Base-by-base conservation (phyloP, 345 rosid species). In the Viola odorata region DNA sequence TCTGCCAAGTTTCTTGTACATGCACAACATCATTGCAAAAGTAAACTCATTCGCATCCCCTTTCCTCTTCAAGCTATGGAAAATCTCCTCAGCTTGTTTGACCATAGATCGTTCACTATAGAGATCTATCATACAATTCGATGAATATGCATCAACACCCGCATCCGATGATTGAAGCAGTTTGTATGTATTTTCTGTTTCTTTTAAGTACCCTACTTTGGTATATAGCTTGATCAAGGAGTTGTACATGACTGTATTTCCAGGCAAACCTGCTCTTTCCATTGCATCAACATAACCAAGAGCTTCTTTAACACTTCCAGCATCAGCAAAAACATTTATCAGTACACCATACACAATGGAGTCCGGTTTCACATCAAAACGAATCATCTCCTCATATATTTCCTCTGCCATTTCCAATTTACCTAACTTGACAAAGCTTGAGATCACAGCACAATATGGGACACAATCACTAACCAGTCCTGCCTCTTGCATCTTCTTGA, bases 211-310 rank as follows among this genome's bases (percentile, higher is more conserved):
- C 37, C 95, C 91, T 12, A 89, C 83, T 75, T 84, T 82, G 37
- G 96, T 90, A 66, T 85, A 87, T 53, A 87, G 91, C 79, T 92
- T 92, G 75, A 89, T 82, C 80, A 87, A 77, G 38, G 91, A 87
- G 66, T 77, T 85, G 74, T 76, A 81, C 64, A 85, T 77, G 37
- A 86, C 75, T 15, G 75, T 55, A 74, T 89, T 92, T 40, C 82
- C 87, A 0, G 75, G 13, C 38, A 89, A 73, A 37, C 96, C 91
- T 16, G 85, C 81, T 39, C 65, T 76, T 73, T 69, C 71, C 96
- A 85, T 88, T 13, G 79, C 78, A 54, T 73, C 76, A 48, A 84
- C 78, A 62, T 94, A 89, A 50, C 52, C 55, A 45, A 60, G 62
- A 72, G 95, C 91, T 72, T 80, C 63, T 50, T 77, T 77, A 65